phyloP scores from a whole-genome alignment of 164 flowering plant species.

The Berberis thunbergii region DNA sequence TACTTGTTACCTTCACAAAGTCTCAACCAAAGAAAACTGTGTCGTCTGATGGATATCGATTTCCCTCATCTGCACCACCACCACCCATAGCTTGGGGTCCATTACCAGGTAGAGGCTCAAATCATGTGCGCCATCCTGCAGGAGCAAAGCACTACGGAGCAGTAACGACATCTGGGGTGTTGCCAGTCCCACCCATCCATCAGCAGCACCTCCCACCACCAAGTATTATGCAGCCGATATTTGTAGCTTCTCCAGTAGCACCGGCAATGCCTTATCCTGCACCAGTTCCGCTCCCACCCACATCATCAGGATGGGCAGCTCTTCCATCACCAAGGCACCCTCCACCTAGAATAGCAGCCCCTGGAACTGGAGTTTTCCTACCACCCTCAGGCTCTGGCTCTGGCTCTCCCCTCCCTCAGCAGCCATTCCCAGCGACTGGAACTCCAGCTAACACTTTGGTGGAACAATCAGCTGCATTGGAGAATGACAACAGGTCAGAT shows the following conservation, averaged over 20 bases:
- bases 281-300: constrained; percentile 50
- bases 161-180: constrained; percentile 47
- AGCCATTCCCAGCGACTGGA: constrained; percentile 6
- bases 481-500: constrained; percentile 27
- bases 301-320: constrained; percentile 53
- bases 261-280: constrained; percentile 49
- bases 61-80: constrained; percentile 22
- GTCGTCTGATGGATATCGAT: constrained; percentile 23
- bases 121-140: constrained; percentile 37
- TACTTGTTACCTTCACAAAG: constrained; percentile 62
- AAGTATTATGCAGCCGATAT: constrained; percentile 52
- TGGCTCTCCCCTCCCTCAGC: constrained; percentile 34
- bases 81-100: constrained; percentile 51
- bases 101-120: constrained; percentile 33
- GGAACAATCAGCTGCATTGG: constrained; percentile 24
- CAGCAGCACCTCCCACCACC: constrained; percentile 41
- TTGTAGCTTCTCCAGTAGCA: constrained; percentile 42
- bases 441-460: constrained; percentile 17
- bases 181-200: constrained; percentile 45
- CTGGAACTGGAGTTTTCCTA: constrained; percentile 94
- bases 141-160: constrained; percentile 47
- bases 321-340: constrained; percentile 49
- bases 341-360: constrained; percentile 51
- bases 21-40: constrained; percentile 41
- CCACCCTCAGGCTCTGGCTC: constrained; percentile 27